These are phyloP conservation scores for Clathrospora elynae DNA, from an alignment of 2,329 filamentous ascomycete species.

Conservation along the genomic window DNA sequence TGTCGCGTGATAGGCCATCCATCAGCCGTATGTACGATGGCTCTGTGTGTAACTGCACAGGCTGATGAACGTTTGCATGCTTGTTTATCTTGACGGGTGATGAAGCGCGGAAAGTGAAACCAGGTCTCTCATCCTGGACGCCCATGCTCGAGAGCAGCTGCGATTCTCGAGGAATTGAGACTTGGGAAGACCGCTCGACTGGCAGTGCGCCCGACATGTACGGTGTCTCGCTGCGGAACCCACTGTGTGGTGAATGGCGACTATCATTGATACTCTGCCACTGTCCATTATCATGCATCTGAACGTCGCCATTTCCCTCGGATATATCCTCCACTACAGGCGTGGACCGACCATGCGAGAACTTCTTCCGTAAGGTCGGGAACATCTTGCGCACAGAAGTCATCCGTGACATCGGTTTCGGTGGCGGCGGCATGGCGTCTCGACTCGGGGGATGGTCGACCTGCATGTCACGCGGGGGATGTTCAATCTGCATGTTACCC, in stretches of 20 bases:
- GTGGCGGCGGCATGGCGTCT: constrained; percentile 49
- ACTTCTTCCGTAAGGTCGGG: constrained; percentile 31
- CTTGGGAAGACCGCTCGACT: constrained; percentile 6
- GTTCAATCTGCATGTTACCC: constrained; percentile 21
- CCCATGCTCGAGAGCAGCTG: constrained; percentile 8
- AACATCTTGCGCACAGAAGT: constrained; percentile 35
- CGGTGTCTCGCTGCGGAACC: constrained; percentile 9
- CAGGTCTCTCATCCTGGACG: constrained; percentile 9
- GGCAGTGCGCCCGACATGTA: constrained; percentile 39
- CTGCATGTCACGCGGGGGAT: constrained; percentile 24
- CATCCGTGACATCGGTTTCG: constrained; percentile 34
- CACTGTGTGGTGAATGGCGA: constrained; percentile 4
- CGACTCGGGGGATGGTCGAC: constrained; percentile 28
- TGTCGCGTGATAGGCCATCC: constrained; percentile 34
- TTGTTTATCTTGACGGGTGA: constrained; percentile 20
- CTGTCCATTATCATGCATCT: constrained; percentile 20
- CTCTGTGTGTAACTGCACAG: constrained; percentile 23
- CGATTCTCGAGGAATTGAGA: constrained; percentile 6
- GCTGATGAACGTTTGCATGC: background rate
- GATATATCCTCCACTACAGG: background rate
- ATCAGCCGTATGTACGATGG: constrained; percentile 41
- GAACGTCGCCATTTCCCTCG: constrained; percentile 8
- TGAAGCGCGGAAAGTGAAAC: constrained; percentile 29
- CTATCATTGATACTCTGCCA: constrained; percentile 11
- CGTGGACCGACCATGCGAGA: constrained; percentile 16